Evolutionary conservation across 768 basidiomycete species (phyloP).

Genomic region (Suillus lakei): DNA sequence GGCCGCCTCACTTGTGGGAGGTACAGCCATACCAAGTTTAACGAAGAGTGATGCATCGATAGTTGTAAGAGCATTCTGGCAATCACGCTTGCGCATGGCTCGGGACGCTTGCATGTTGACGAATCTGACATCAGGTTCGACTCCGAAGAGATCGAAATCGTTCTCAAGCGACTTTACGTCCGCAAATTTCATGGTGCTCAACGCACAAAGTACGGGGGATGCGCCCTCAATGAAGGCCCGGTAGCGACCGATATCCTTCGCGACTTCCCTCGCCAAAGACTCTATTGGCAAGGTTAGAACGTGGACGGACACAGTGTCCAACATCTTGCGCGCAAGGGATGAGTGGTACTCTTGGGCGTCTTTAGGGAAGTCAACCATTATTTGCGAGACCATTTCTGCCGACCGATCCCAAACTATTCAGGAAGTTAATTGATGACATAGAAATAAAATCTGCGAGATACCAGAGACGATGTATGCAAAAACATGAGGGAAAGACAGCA

Average conservation of each 20-base stretch:
- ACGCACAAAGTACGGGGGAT: slow-evolving; percentile 24
- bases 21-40: slow-evolving; percentile 31
- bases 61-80: slow-evolving; percentile 10
- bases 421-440: not conserved
- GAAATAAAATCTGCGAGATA: slow-evolving; percentile 7
- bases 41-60: slow-evolving; percentile 36
- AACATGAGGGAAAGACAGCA: slow-evolving; percentile 29
- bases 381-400: slow-evolving; percentile 25
- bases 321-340: slow-evolving; percentile 26
- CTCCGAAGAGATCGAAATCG: slow-evolving; percentile 7
- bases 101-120: slow-evolving; percentile 27
- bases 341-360: slow-evolving; percentile 21
- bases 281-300: slow-evolving; percentile 27
- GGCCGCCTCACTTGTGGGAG: slow-evolving; percentile 27
- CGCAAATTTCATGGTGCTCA: slow-evolving; percentile 12
- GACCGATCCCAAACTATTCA: slow-evolving; percentile 21
- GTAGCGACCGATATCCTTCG: slow-evolving; percentile 20
- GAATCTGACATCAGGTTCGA: slow-evolving; percentile 8
- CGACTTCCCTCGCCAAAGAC: slow-evolving; percentile 15
- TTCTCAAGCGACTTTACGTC: not conserved
- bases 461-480: slow-evolving; percentile 36
- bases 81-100: slow-evolving; percentile 27
- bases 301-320: slow-evolving; percentile 29
- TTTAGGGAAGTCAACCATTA: slow-evolving; percentile 40
- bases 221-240: slow-evolving; percentile 29